A percentile compares a stretch with the other conserved stretches of the same genome.
Evolutionary conservation across 2,329 filamentous ascomycete species (phyloP).

Genomic region (Monosporascus sp.): DNA sequence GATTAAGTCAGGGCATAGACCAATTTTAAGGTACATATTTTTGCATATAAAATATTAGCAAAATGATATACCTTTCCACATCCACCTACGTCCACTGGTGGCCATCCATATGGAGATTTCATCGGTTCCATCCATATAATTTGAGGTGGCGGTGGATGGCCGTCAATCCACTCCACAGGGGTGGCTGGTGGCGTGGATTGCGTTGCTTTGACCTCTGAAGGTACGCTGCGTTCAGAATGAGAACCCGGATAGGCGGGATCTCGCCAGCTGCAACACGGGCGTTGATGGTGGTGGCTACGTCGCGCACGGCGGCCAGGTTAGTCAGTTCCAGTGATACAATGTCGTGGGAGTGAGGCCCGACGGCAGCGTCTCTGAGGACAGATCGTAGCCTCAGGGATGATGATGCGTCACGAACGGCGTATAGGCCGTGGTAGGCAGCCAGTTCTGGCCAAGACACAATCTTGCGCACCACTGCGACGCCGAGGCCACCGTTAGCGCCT

Average conservation of each 20-base stretch:
- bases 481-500: conserved; percentile 2
- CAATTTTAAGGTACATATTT: too few species aligned
- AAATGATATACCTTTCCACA: too few species aligned
- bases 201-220: too few species aligned
- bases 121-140: too few species aligned
- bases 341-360: conserved; percentile 5
- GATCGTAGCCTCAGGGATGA: not conserved
- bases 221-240: conserved; percentile 23
- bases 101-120: too few species aligned
- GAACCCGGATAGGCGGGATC: conserved; percentile 21
- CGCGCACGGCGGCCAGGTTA: conserved; percentile 10
- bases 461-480: not conserved
- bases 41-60: too few species aligned
- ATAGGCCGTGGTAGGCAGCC: not conserved
- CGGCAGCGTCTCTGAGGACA: not conserved
- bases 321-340: conserved; percentile 11
- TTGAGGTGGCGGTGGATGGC: too few species aligned
- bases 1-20: too few species aligned
- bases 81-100: too few species aligned
- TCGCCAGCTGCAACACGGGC: conserved; percentile 9
- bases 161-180: too few species aligned
- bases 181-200: too few species aligned
- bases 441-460: not conserved
- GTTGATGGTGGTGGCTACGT: conserved; percentile 11
- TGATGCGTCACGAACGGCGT: not conserved